Evolutionary conservation across 345 rosid genomes (phyloP).

Genomic region (Ceriops zippeliana): DNA sequence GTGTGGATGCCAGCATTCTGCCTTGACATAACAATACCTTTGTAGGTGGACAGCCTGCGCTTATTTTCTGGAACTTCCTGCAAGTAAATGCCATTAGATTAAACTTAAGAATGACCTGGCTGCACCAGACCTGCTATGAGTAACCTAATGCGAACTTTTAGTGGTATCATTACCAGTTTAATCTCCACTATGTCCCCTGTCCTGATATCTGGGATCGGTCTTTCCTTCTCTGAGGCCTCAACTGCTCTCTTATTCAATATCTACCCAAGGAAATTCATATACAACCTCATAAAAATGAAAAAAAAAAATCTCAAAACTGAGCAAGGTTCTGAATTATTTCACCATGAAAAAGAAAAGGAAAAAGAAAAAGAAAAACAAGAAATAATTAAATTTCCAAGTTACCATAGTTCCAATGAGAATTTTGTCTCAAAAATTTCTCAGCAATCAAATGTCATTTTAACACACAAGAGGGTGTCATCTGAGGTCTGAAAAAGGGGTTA

Average conservation of each 20-base stretch:
- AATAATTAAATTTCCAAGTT: neutral
- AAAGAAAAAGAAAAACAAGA: no score
- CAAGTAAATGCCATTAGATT: constrained; percentile 21
- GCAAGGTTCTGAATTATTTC: neutral
- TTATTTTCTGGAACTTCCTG: constrained; percentile 80
- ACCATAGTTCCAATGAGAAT: neutral
- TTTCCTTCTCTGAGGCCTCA: constrained; percentile 60
- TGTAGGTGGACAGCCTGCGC: constrained; percentile 74
- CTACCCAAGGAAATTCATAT: constrained; percentile 31
- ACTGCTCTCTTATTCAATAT: constrained; percentile 74
- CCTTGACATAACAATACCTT: constrained; percentile 78
- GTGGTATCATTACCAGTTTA: constrained; percentile 52
- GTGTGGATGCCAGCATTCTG: constrained; percentile 91
- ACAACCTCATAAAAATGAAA: neutral
- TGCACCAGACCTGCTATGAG: neutral
- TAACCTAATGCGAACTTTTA: neutral
- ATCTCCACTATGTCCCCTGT: constrained; percentile 78
- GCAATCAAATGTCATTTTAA: no score
- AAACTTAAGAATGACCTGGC: constrained; percentile 3
- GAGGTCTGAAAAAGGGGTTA: no score
- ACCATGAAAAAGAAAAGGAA: neutral
- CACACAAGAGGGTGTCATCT: no score
- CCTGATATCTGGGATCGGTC: constrained; percentile 78
- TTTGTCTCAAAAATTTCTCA: no score
- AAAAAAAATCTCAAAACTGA: neutral